Evolutionary conservation across 345 rosid genomes (phyloP).

Genomic region (Melaleuca quinquenervia): DNA sequence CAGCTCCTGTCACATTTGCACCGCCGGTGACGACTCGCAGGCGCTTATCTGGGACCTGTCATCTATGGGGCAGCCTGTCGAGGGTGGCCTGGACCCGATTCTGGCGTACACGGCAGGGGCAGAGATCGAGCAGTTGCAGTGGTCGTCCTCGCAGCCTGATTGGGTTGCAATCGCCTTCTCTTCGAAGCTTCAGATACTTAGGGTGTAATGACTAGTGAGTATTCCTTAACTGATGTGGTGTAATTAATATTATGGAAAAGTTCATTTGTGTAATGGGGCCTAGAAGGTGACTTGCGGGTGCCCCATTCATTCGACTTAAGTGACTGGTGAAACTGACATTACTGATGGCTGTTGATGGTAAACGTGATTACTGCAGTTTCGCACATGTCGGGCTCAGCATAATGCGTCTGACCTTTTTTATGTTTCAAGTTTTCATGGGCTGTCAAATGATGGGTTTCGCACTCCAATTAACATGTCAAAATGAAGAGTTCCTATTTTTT

Average conservation of each 20-base stretch:
- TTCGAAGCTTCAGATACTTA: constrained; percentile 85
- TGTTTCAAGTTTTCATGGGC: not conserved
- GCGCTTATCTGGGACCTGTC: constrained; percentile 96
- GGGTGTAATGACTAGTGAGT: constrained; percentile 39
- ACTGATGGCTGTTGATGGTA: not conserved
- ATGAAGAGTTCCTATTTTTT: not conserved
- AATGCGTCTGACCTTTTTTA: not conserved
- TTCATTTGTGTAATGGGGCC: not conserved
- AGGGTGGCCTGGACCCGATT: constrained; percentile 92
- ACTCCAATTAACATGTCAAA: not conserved
- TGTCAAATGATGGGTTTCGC: not conserved
- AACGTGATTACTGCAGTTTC: not conserved
- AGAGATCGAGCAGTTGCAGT: constrained; percentile 92
- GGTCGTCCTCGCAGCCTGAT: constrained; percentile 98
- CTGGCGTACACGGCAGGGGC: constrained; percentile 94
- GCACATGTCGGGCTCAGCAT: not conserved
- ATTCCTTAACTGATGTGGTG: not conserved
- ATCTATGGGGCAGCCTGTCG: constrained; percentile 90
- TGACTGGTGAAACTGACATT: not conserved
- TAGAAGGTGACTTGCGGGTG: not conserved
- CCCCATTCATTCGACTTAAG: not conserved
- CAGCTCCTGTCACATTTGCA: constrained; percentile 91
- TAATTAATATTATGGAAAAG: not conserved
- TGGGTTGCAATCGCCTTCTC: constrained; percentile 99
- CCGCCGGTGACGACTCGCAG: constrained; percentile 95